These are phyloP conservation scores for Ocimum tenuiflorum DNA, from an alignment of 257 asterid genomes.

Conservation along the genomic window DNA sequence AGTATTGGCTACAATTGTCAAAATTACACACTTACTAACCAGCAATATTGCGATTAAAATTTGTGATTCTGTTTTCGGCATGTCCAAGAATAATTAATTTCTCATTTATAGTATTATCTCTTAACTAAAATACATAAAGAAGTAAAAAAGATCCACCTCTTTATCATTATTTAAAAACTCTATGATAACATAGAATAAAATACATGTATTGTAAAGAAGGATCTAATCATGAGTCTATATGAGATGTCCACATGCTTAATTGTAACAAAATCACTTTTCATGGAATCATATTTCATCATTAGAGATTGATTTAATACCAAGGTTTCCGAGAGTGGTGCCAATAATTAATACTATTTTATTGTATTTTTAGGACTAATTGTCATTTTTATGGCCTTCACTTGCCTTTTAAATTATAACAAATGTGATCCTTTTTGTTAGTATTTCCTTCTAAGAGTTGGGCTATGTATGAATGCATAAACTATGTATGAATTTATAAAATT, in stretches of 20 bases:
- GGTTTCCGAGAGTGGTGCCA: slow-evolving; percentile 1
- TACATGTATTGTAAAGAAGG: background rate
- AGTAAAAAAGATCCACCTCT: background rate
- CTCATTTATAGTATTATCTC: background rate
- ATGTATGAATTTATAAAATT: background rate
- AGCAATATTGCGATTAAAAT: too few species aligned
- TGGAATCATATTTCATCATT: slow-evolving; percentile 8
- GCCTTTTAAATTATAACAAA: background rate
- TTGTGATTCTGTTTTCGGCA: background rate
- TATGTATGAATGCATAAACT: background rate
- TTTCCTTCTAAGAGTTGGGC: background rate
- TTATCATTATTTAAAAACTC: background rate
- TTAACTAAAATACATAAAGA: background rate
- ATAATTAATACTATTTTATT: background rate
- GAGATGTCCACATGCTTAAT: slow-evolving; percentile 28
- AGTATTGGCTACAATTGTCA: too few species aligned
- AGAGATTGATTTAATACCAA: slow-evolving; percentile 1
- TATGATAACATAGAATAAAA: background rate
- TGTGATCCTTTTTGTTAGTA: slow-evolving; percentile 18
- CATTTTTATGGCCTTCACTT: background rate
- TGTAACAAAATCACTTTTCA: background rate
- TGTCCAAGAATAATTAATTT: background rate
- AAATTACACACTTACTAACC: too few species aligned
- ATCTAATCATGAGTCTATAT: slow-evolving; percentile 1
- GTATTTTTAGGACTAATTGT: background rate